Evolutionary conservation across 2,329 filamentous ascomycete species (phyloP).

Genomic region (Myriosclerotinia curreyana): DNA sequence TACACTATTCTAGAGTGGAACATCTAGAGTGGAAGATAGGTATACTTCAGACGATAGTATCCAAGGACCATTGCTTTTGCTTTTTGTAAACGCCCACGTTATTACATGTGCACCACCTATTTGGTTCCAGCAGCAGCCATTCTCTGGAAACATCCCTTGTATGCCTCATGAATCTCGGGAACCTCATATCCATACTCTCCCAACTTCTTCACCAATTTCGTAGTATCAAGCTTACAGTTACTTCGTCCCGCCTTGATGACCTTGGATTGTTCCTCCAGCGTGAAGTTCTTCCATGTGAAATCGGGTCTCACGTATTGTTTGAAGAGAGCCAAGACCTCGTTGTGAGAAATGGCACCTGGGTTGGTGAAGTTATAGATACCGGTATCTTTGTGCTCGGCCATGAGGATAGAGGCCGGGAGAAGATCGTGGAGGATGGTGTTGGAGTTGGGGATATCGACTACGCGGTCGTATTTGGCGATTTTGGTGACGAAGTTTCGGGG

Average conservation of each 20-base stretch:
- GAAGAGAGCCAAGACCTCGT: conserved; percentile 63
- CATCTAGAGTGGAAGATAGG: too few species aligned
- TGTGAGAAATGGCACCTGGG: conserved; percentile 68
- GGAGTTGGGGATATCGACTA: conserved; percentile 67
- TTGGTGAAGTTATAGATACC: conserved; percentile 71
- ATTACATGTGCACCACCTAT: conserved; percentile 39
- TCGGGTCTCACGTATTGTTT: conserved; percentile 59
- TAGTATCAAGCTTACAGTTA: conserved; percentile 63
- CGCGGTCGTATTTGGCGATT: conserved; percentile 60
- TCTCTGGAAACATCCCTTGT: conserved; percentile 59
- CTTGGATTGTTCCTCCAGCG: conserved; percentile 62
- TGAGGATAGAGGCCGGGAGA: conserved; percentile 57
- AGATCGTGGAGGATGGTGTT: conserved; percentile 65
- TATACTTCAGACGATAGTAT: conserved; percentile 1
- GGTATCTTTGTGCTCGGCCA: conserved; percentile 59
- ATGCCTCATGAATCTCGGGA: conserved; percentile 61
- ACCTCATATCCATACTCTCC: conserved; percentile 57
- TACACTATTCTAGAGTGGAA: not conserved
- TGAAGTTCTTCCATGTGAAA: conserved; percentile 64
- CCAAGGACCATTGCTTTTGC: conserved; percentile 23
- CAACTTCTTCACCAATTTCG: conserved; percentile 59
- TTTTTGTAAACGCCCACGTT: conserved; percentile 22
- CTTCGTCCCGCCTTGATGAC: conserved; percentile 65
- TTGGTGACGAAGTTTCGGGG: conserved; percentile 67
- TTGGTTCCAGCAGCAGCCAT: conserved; percentile 57